A percentile compares a stretch with the other conserved stretches of the same genome.
phyloP scores from a whole-genome alignment of 1,139 yeast species.

The Suhomyces yuchorum region DNA sequence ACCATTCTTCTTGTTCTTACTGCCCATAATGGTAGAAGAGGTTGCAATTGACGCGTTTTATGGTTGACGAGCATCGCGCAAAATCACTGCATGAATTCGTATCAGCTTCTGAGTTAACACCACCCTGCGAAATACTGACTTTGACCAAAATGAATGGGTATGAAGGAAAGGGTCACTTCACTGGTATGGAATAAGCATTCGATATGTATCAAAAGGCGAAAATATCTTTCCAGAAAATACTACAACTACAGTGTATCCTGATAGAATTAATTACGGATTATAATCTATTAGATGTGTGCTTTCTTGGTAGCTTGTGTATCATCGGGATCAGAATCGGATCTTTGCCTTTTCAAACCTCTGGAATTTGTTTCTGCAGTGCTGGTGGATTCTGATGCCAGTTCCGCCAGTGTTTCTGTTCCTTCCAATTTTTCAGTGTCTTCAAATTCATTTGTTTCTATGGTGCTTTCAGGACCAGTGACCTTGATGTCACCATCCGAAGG shows the following conservation, averaged over 20 bases:
- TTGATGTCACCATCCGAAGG: too few species aligned
- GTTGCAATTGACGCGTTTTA: conserved; percentile 9
- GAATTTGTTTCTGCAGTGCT: background rate
- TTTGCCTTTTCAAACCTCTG: conserved; percentile 7
- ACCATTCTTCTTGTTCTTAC: conserved; percentile 4
- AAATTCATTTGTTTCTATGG: background rate
- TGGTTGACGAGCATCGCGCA: conserved; percentile 6
- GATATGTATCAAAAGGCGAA: too few species aligned
- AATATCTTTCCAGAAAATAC: too few species aligned
- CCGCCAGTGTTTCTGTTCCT: too few species aligned
- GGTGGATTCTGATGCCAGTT: background rate
- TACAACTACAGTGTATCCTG: too few species aligned
- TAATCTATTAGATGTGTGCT: background rate
- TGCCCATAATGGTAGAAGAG: conserved; percentile 3
- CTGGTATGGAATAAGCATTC: too few species aligned
- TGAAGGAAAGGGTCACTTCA: too few species aligned
- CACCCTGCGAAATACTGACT: too few species aligned
- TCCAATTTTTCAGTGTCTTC: background rate
- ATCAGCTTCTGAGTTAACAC: too few species aligned
- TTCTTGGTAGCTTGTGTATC: background rate
- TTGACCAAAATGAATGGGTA: too few species aligned
- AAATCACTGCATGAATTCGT: background rate
- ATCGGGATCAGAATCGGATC: conserved; percentile 5
- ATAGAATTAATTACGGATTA: background rate
- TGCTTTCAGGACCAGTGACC: too few species aligned